Conservation (phyloP, 2,329 filamentous ascomycete genomes). For the Paraconiothyrium sp. region DNA sequence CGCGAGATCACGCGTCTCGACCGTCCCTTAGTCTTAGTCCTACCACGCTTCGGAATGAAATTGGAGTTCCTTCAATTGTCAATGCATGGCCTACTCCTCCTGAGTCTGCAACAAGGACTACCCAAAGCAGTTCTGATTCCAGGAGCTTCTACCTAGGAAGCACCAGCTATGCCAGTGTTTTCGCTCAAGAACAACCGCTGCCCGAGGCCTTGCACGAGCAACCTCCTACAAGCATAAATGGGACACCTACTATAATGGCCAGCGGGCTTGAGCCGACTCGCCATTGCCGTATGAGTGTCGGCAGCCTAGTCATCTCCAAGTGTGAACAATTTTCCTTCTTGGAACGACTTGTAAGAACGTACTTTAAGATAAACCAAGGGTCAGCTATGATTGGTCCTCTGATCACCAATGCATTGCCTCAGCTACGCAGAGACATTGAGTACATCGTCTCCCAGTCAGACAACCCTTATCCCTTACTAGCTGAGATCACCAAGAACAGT, state of each 20-base stretch:
- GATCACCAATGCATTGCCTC: slow-evolving; percentile 41
- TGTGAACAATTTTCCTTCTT: slow-evolving; percentile 41
- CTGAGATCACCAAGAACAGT: slow-evolving; percentile 46
- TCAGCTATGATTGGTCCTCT: slow-evolving; percentile 41
- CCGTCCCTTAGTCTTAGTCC: slow-evolving; percentile 39
- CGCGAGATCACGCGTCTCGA: slow-evolving; percentile 30
- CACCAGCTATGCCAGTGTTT: slow-evolving; percentile 49
- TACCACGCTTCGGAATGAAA: slow-evolving; percentile 40
- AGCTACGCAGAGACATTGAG: slow-evolving; percentile 42
- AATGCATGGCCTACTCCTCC: slow-evolving; percentile 44
- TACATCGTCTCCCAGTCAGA: slow-evolving; percentile 29
- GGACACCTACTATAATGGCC: slow-evolving; percentile 30
- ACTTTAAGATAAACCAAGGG: slow-evolving; percentile 39
- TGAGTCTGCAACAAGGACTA: slow-evolving; percentile 34
- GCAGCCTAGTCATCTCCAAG: slow-evolving; percentile 39
- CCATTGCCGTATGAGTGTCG: slow-evolving; percentile 42
- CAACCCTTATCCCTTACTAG: slow-evolving; percentile 33
- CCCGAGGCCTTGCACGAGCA: slow-evolving; percentile 43
- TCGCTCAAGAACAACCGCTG: slow-evolving; percentile 42
- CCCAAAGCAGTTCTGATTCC: slow-evolving; percentile 32
- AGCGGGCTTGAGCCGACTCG: slow-evolving; percentile 32
- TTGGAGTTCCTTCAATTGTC: slow-evolving; percentile 18
- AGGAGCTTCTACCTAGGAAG: slow-evolving; percentile 47
- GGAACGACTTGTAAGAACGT: slow-evolving; percentile 38
- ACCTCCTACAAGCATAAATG: slow-evolving; percentile 34